Base-by-base conservation (phyloP, 108 stramenopile species). In the Discostella pseudostelligera region DNA sequence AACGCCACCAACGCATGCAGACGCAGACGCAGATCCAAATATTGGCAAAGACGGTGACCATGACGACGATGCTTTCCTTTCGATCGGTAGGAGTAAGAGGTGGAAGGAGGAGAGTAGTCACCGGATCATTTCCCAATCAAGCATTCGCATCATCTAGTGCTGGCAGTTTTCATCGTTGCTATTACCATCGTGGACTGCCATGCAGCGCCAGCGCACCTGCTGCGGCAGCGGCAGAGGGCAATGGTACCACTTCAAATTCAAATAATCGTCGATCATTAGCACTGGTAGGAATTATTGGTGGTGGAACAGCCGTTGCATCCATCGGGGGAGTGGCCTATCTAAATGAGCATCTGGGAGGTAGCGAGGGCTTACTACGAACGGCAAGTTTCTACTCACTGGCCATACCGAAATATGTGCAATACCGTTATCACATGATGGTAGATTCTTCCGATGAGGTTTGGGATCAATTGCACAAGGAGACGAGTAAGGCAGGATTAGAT, bases 321-420 rank as follows among this genome's bases (percentile, higher is more conserved):
- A 32, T 32, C 5, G 32, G 32, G 32, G 82, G 76, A 0, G 39
- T 78, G 43, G 70, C 73, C 29, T 84, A 76, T 28, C 3, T 84
- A 32, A 80, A 87, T 61, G 82, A 87, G 68, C 78, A 85, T 40
- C 56, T 90, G 9, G 87, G 78, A 7, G 84, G 84, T 10, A 64
- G 66, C 53, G 81, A 84, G n/a, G 84, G 83, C 0, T 67, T 89
- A 19, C 28, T 35, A 0, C 76, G 88, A 16, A 76, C 81, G 16
- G 12, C 74, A 6, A 72, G 49, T 35, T 89, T 86, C 53, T 89
- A 85, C 54, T 72, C 75, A 4, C 54, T 79, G 28, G 86, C 83
- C 39, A 84, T 86, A 37, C 84, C 87, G 11, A 82, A 84, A 45
- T 86, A 87, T 56, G 8, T 86, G 9, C 70, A 76, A 50, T 87